Percentiles rank a stretch among this genome's conserved stretches.
phyloP scores from a whole-genome alignment of 176 grass and related monocot genomes.

The Juncus effusus region DNA sequence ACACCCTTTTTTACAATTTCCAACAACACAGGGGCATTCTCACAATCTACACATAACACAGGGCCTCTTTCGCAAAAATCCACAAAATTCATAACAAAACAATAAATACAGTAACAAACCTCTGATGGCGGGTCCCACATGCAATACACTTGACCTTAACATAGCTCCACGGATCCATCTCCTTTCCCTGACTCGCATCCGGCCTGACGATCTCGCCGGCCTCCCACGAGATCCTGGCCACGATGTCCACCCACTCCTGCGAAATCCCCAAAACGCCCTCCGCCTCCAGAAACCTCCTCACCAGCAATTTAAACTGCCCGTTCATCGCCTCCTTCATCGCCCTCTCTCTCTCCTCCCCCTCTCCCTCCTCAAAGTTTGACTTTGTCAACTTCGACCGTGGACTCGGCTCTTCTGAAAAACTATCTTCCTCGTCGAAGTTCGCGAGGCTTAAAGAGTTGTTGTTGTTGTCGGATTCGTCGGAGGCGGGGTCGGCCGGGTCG shows the following conservation, averaged over 20 bases:
- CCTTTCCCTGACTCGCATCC: conserved; percentile 75
- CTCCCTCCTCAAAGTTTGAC: conserved; percentile 8
- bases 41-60: too few species aligned
- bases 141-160: conserved; percentile 96
- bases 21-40: too few species aligned
- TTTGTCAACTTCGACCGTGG: conserved; percentile 16
- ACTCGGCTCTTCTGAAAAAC: conserved; percentile 15
- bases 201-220: conserved; percentile 83
- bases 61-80: too few species aligned
- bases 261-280: conserved; percentile 49
- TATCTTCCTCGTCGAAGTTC: conserved; percentile 15
- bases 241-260: conserved; percentile 72
- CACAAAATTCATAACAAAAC: too few species aligned
- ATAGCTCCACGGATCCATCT: conserved; percentile 95
- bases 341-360: conserved; percentile 55
- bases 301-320: conserved; percentile 92
- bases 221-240: conserved; percentile 84
- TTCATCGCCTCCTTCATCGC: conserved; percentile 95
- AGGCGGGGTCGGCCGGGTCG: background rate
- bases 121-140: conserved; percentile 65
- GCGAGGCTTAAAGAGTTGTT: conserved; percentile 11
- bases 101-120: conserved; percentile 29
- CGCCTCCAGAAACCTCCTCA: conserved; percentile 66
- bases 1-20: too few species aligned
- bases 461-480: conserved; percentile 8